A percentile compares a stretch with the other conserved stretches of the same genome.
phyloP scores from a whole-genome alignment of 306 rosid species.

The Dryas drummondii region DNA sequence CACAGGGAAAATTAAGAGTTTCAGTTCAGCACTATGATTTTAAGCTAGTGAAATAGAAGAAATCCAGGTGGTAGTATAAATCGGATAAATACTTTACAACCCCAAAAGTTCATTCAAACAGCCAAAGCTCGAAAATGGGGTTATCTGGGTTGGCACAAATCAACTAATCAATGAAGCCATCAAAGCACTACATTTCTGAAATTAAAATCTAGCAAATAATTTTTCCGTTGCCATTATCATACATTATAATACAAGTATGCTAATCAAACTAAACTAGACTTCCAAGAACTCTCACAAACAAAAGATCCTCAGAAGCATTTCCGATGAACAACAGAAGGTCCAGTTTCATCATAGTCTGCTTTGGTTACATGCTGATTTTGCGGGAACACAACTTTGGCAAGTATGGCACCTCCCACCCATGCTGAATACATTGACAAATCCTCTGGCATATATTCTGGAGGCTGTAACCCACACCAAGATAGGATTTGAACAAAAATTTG shows the following conservation, averaged over 20 bases:
- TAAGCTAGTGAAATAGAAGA: too few relatives aligned
- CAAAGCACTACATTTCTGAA: not conserved
- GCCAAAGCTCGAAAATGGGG: not conserved
- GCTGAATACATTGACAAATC: constrained; percentile 81
- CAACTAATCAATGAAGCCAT: not conserved
- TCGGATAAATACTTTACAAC: too few relatives aligned
- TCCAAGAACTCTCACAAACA: constrained; percentile 5
- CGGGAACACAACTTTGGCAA: constrained; percentile 97
- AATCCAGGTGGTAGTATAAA: too few relatives aligned
- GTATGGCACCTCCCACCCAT: constrained; percentile 99
- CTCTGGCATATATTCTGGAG: constrained; percentile 78
- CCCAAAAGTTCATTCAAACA: not conserved
- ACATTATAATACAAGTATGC: constrained; percentile 1
- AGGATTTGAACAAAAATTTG: not conserved
- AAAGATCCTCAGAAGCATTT: constrained; percentile 66
- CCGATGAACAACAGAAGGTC: constrained; percentile 89
- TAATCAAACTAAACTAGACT: not conserved
- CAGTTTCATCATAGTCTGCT: constrained; percentile 91
- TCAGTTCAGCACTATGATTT: too few relatives aligned
- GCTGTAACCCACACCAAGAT: constrained; percentile 37
- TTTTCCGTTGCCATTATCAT: not conserved
- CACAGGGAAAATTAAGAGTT: too few relatives aligned
- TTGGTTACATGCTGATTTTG: constrained; percentile 94
- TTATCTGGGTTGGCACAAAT: too few relatives aligned
- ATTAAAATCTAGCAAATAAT: not conserved